A percentile compares a stretch with the other conserved stretches of the same genome.
Evolutionary conservation across 2,329 filamentous ascomycete species (phyloP).

Genomic region (Chrysosporium queenslandicum): DNA sequence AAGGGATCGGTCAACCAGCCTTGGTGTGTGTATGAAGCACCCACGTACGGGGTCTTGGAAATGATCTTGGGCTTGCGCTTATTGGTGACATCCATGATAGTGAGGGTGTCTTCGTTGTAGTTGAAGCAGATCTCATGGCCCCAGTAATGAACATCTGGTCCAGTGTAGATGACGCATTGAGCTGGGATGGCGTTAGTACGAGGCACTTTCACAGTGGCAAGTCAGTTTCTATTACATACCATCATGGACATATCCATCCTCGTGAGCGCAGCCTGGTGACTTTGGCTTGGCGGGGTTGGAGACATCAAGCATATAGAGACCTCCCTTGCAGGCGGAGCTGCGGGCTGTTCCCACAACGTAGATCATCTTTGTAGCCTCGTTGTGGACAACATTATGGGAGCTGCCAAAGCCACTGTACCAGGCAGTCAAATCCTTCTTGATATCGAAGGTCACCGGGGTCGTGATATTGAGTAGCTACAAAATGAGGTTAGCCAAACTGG

Average conservation of each 20-base stretch:
- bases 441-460: conserved; percentile 35
- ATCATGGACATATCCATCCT: conserved; percentile 53
- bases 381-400: conserved; percentile 43
- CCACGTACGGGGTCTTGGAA: conserved; percentile 47
- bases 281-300: conserved; percentile 45
- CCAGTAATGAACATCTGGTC: conserved; percentile 41
- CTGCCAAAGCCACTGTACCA: conserved; percentile 37
- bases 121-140: conserved; percentile 48
- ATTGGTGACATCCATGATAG: conserved; percentile 20
- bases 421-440: conserved; percentile 35
- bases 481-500: neutral
- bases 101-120: conserved; percentile 39
- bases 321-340: conserved; percentile 41
- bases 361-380: conserved; percentile 38
- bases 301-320: conserved; percentile 52
- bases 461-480: conserved; percentile 36
- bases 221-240: conserved; percentile 20
- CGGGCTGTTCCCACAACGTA: conserved; percentile 42
- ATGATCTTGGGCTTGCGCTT: conserved; percentile 33
- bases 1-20: conserved; percentile 44
- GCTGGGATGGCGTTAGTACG: conserved; percentile 20
- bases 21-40: conserved; percentile 50
- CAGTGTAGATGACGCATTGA: conserved; percentile 49
- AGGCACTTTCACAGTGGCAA: neutral
- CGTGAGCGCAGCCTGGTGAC: conserved; percentile 44